These are phyloP conservation scores for Neoboletus subvelutipes DNA, from an alignment of 768 basidiomycete species.

Conservation along the genomic window DNA sequence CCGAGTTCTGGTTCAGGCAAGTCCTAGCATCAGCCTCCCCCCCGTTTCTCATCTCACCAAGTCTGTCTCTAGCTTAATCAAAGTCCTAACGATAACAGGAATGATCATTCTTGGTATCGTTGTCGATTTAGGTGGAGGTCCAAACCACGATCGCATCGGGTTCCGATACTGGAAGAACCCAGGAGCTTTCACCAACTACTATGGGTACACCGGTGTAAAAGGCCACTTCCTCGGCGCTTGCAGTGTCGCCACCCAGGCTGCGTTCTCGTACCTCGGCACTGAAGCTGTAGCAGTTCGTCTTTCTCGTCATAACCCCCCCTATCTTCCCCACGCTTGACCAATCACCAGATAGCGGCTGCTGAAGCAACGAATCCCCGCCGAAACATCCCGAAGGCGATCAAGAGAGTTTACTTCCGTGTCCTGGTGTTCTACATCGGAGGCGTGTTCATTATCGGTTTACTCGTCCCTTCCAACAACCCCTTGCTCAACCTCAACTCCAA, in stretches of 20 bases:
- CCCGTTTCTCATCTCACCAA: background rate
- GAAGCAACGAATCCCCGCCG: constrained; percentile 52
- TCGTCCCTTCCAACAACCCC: constrained; percentile 48
- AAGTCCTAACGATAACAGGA: constrained; percentile 48
- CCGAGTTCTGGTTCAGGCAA: constrained; percentile 49
- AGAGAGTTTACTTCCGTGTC: constrained; percentile 46
- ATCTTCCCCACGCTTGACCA: background rate
- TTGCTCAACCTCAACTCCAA: constrained; percentile 37
- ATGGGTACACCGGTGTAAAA: constrained; percentile 39
- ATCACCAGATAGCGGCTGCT: constrained; percentile 41
- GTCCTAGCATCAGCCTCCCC: background rate
- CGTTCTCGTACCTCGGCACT: constrained; percentile 60
- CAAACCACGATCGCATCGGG: constrained; percentile 50
- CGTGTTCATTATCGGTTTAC: constrained; percentile 46
- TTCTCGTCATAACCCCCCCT: background rate
- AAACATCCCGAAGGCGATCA: constrained; percentile 41
- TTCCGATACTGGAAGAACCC: constrained; percentile 52
- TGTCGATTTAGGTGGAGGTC: constrained; percentile 53
- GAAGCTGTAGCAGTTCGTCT: constrained; percentile 47
- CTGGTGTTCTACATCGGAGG: constrained; percentile 40
- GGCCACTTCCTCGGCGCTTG: constrained; percentile 54
- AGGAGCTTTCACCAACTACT: constrained; percentile 53
- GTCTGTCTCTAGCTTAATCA: constrained; percentile 41
- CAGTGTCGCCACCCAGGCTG: constrained; percentile 57
- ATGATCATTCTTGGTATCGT: constrained; percentile 48